A percentile compares a stretch with the other conserved stretches of the same genome.
phyloP scores from a whole-genome alignment of 768 basidiomycete genomes.

The Tephrocybe sp. region DNA sequence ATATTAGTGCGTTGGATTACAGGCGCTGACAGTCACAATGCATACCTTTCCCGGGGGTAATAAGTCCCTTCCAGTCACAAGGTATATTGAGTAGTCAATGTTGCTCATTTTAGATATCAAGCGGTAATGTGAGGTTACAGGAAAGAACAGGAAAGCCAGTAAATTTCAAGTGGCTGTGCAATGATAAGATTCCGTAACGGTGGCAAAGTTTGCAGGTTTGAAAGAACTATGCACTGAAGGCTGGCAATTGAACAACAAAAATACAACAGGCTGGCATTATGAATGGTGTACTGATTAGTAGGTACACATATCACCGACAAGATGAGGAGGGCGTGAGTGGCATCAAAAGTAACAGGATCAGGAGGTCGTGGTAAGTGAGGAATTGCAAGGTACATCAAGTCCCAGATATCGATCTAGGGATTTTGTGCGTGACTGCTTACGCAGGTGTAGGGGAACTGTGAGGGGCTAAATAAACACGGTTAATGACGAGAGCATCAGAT shows the following conservation, averaged over 20 bases:
- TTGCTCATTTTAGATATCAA: conserved; percentile 6
- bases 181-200: neutral
- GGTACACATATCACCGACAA: conserved; percentile 12
- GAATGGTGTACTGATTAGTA: conserved; percentile 9
- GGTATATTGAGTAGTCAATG: conserved; percentile 75
- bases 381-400: conserved; percentile 3
- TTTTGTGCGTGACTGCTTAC: conserved; percentile 12
- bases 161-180: conserved; percentile 1
- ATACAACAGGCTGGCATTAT: conserved; percentile 2
- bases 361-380: conserved; percentile 1
- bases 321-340: neutral
- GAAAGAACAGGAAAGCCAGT: too few relatives aligned
- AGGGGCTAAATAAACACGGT: conserved; percentile 10
- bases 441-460: conserved; percentile 21
- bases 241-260: neutral
- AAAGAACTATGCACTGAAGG: too few relatives aligned
- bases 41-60: conserved; percentile 75
- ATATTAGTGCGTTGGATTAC: conserved; percentile 2
- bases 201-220: too few relatives aligned
- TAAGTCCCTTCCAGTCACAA: conserved; percentile 82
- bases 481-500: conserved; percentile 1
- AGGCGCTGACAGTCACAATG: conserved; percentile 1
- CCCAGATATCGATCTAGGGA: conserved; percentile 5
- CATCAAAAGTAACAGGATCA: neutral
- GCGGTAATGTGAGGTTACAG: neutral